phyloP scores from a whole-genome alignment of 2,329 filamentous ascomycete species.

The Stachybotrys echinatus region DNA sequence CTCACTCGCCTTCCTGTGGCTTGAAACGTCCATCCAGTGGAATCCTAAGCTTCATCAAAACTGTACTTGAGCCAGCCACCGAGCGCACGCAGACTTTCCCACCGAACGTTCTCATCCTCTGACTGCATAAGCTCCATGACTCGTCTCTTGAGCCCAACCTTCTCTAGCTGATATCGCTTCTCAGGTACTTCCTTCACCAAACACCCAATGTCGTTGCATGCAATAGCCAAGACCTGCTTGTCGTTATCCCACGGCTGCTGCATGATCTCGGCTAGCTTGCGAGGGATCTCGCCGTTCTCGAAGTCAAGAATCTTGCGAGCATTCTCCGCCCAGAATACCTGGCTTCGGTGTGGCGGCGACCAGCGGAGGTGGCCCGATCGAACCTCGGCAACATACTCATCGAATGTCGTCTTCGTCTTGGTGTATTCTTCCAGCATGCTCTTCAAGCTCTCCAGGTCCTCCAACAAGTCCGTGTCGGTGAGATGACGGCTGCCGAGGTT shows the following conservation, averaged over 20 bases:
- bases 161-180: slow-evolving; percentile 74
- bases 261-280: slow-evolving; percentile 81
- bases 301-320: slow-evolving; percentile 80
- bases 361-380: slow-evolving; percentile 83
- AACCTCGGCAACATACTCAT: slow-evolving; percentile 85
- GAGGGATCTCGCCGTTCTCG: slow-evolving; percentile 71
- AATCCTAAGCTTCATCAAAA: slow-evolving; percentile 39
- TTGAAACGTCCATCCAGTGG: background rate
- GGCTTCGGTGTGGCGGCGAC: slow-evolving; percentile 85
- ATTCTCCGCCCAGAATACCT: slow-evolving; percentile 88
- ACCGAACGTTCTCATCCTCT: slow-evolving; percentile 80
- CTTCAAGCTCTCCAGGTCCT: slow-evolving; percentile 56
- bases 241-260: slow-evolving; percentile 69
- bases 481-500: slow-evolving; percentile 59
- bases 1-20: background rate
- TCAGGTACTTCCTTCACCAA: slow-evolving; percentile 88
- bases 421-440: slow-evolving; percentile 63
- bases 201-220: slow-evolving; percentile 86
- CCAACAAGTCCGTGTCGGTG: slow-evolving; percentile 58
- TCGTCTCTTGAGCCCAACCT: slow-evolving; percentile 74
- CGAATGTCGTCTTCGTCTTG: slow-evolving; percentile 71
- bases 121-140: slow-evolving; percentile 95
- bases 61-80: slow-evolving; percentile 61
- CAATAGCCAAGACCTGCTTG: slow-evolving; percentile 85
- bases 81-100: slow-evolving; percentile 86